Base-by-base conservation (phyloP, 371 early-diverging fungal genomes). In the Mortierella sp. region DNA sequence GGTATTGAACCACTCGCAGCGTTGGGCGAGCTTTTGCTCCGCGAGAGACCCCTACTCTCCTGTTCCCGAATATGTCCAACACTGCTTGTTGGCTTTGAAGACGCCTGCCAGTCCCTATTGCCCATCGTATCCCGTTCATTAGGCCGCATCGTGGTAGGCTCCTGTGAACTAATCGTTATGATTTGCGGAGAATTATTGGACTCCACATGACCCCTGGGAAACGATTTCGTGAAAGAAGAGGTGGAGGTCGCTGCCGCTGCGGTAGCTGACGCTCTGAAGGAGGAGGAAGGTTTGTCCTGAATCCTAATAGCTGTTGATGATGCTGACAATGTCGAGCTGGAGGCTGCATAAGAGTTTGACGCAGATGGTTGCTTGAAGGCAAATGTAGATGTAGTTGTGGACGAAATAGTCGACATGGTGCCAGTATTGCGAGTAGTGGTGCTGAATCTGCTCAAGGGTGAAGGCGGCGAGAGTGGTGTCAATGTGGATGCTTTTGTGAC, bases 11-110 rank as follows among this genome's bases (percentile, higher is more conserved):
- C 9, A 19, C 31, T 14, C 14, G 75, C 73, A 14, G 79, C 47
- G 44, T 80, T 75, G 16, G 84, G 78, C 10, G 84, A 77, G 38
- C 84, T 84, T 19, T 77, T 58, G n/a, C 75, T 84, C 24, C 80
- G 70, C 28, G 57, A 38, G 10, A 84, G 31, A 1, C 79, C 72
- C 11, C 70, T 75, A 19, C 70, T 48, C 2, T 76, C 79, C 26
- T 79, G 76, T 3, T 65, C 78, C 70, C 57, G 65, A 5, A 72
- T 11, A 38, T 60, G 72, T 2, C n/a, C 57, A n/a, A 58, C 45
- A 10, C n/a, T 26, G 50, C 26, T 26, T 0, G n/a, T 26, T n/a
- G 34, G 72, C 45, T 55, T 57, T n/a, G 50, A 58, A 11, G 55
- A 16, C 7, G 14, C 34, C 14, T 38, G 55, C 26, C 42, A 38